Percentiles rank a stretch among this genome's conserved stretches.
phyloP scores from a whole-genome alignment of 2,329 filamentous ascomycete species.

The Pseudogymnoascus sp. region DNA sequence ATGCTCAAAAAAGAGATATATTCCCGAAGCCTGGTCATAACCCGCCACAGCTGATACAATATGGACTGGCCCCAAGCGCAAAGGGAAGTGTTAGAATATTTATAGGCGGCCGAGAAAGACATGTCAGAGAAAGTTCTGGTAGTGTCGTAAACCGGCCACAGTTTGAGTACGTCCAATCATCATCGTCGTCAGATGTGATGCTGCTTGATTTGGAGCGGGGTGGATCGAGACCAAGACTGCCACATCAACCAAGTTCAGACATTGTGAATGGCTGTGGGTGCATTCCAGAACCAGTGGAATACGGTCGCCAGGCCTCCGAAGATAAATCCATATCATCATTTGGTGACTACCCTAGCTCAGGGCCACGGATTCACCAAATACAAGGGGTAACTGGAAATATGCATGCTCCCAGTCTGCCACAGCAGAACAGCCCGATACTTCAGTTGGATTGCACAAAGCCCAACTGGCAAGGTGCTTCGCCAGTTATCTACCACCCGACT shows the following conservation, averaged over 20 bases:
- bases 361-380: neutral
- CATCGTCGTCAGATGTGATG: conserved; percentile 25
- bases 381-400: neutral
- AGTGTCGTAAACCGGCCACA: conserved; percentile 14
- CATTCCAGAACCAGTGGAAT: neutral
- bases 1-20: neutral
- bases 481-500: conserved; percentile 22
- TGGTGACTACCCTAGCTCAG: conserved; percentile 1
- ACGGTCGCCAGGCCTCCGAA: neutral
- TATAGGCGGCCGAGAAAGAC: conserved; percentile 22
- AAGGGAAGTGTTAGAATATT: conserved; percentile 21
- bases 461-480: neutral
- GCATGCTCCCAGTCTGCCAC: neutral
- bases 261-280: neutral
- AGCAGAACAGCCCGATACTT: neutral
- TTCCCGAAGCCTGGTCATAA: neutral
- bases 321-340: neutral
- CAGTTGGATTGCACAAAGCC: neutral
- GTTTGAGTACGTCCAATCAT: conserved; percentile 8
- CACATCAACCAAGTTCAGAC: neutral
- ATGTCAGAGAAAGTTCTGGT: conserved; percentile 23
- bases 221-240: neutral
- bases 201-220: conserved; percentile 19
- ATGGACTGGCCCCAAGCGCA: neutral
- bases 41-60: neutral